phyloP scores from a whole-genome alignment of 2,329 filamentous ascomycete genomes.

The Scorias spongiosa region DNA sequence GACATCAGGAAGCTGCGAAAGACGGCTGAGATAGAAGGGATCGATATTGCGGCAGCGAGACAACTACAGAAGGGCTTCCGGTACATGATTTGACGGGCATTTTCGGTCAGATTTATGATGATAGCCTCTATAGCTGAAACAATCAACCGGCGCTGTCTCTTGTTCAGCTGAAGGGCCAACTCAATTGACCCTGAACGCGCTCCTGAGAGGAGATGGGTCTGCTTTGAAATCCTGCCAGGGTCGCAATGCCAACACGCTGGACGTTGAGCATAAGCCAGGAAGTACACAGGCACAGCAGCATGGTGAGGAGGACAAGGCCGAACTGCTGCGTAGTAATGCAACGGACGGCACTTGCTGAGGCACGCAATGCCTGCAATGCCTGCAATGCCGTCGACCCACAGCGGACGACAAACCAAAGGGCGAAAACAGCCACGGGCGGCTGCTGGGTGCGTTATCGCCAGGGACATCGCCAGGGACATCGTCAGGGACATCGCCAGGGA shows the following conservation, averaged over 20 bases:
- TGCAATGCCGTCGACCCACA: conserved; percentile 1
- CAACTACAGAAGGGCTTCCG: conserved; percentile 40
- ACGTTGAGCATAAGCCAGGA: too few relatives aligned
- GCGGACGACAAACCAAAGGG: not conserved
- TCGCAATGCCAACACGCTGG: too few relatives aligned
- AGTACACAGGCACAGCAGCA: too few relatives aligned
- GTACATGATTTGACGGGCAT: conserved; percentile 28
- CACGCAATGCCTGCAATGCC: not conserved
- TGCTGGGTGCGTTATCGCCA: too few relatives aligned
- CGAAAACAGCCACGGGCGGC: too few relatives aligned
- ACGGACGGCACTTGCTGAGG: too few relatives aligned
- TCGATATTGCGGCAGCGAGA: conserved; percentile 34
- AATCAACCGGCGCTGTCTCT: too few relatives aligned
- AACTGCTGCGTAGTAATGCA: too few relatives aligned
- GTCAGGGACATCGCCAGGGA: too few relatives aligned
- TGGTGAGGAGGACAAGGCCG: too few relatives aligned
- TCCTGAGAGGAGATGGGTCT: not conserved
- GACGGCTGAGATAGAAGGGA: conserved; percentile 37
- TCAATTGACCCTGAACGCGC: not conserved
- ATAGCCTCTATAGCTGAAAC: not conserved
- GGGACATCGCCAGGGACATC: too few relatives aligned
- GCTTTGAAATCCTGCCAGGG: too few relatives aligned
- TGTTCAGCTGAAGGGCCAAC: not conserved
- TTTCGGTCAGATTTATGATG: not conserved
- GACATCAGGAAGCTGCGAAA: conserved; percentile 33